Evolutionary conservation across 768 basidiomycete genomes (phyloP).

Genomic region (Phaeotremella skinneri): DNA sequence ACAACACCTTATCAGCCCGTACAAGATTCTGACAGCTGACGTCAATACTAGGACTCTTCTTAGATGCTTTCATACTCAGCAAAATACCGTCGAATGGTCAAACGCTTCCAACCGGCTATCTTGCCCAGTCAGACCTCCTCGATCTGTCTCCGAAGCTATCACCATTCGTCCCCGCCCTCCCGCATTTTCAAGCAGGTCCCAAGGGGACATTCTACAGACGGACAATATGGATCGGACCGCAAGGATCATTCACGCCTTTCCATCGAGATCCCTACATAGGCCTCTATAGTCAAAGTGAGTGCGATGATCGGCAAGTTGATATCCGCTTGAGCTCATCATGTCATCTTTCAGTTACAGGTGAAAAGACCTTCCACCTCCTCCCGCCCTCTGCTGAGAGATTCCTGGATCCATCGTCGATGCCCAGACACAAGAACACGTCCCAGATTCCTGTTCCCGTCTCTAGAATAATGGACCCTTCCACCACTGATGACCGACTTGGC

Average conservation of each 20-base stretch:
- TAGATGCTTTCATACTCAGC: conserved; percentile 47
- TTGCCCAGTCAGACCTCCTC: conserved; percentile 47
- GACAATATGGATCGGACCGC: conserved; percentile 47
- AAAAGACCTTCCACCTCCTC: conserved; percentile 40
- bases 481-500: conserved; percentile 13
- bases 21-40: too few relatives aligned
- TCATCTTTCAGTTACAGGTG: conserved; percentile 32
- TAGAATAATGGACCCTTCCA: conserved; percentile 8
- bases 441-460: conserved; percentile 38
- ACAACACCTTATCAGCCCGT: too few relatives aligned
- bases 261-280: conserved; percentile 48
- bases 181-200: conserved; percentile 31
- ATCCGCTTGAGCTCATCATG: background rate
- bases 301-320: background rate
- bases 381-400: conserved; percentile 30
- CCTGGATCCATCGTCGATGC: conserved; percentile 28
- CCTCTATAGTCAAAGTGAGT: conserved; percentile 44
- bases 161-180: conserved; percentile 28
- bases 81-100: conserved; percentile 24
- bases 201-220: conserved; percentile 37
- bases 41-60: conserved; percentile 33
- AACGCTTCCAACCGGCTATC: conserved; percentile 37
- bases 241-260: conserved; percentile 43
- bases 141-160: conserved; percentile 18
- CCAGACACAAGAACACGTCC: conserved; percentile 44